Conservation (phyloP, 495 filamentous ascomycete species). For the Talaromyces thailandensis region DNA sequence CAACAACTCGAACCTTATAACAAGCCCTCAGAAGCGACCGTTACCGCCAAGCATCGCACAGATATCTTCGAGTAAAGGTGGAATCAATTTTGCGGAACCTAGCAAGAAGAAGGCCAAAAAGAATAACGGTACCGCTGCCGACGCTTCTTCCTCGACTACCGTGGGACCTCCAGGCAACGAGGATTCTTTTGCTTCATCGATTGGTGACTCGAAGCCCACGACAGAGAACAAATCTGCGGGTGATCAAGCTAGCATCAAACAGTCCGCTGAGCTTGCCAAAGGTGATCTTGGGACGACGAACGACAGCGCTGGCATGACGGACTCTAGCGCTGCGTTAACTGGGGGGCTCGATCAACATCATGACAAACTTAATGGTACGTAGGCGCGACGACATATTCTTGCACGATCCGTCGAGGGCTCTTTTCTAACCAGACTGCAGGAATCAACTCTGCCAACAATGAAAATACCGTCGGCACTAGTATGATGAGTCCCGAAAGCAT, state of each 20-base stretch:
- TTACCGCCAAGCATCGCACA: conserved; percentile 23
- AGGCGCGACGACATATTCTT: background rate
- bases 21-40: conserved; percentile 79
- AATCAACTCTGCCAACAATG: conserved; percentile 1
- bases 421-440: background rate
- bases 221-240: conserved; percentile 1
- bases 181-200: background rate
- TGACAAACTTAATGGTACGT: conserved; percentile 4
- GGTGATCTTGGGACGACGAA: background rate
- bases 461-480: conserved; percentile 16
- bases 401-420: background rate
- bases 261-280: background rate
- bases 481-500: conserved; percentile 65
- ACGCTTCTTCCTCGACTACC: conserved; percentile 8
- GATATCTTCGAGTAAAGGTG: conserved; percentile 12
- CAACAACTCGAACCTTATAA: conserved; percentile 23
- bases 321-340: background rate
- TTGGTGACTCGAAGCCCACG: background rate
- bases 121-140: conserved; percentile 28
- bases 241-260: background rate
- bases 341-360: background rate
- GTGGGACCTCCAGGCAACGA: background rate
- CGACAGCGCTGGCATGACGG: background rate
- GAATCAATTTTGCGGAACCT: conserved; percentile 20
- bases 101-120: conserved; percentile 42